Evolutionary conservation across 495 filamentous ascomycete species (phyloP), one percentile per base, ranked within the genome.

Genomic region (Hyphodiscus hymeniophilus): DNA sequence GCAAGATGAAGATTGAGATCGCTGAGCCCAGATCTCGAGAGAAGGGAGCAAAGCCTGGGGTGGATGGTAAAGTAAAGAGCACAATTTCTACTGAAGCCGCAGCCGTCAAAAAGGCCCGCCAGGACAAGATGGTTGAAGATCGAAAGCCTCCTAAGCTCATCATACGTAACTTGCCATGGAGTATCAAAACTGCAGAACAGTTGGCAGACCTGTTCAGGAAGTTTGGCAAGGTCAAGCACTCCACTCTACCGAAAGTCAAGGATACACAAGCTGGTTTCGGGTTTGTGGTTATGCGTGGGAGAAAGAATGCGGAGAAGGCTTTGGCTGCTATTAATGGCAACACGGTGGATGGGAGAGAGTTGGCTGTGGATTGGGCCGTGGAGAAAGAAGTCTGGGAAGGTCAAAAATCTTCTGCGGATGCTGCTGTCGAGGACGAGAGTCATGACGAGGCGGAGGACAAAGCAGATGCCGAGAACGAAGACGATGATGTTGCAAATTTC

Each of bases 331-430:
- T 96, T 43, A 97, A 99, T 68, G 94, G 91, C 16, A 95, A 84
- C 63, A 78, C 82, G 53, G 72, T 99, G 16, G 88, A 95, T 65
- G 92, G 91, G 11, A 72, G 92, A 50, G 82, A 77, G 24, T 54
- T 96, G 40, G 91, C 90, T 7, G 91, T 96, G 4, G 92, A 98
- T 72, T 96, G 88, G 87, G 89, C 91, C 18, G 91, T 96, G 1
- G 87, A 95, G 43, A 96, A 91, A 66, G 73, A 83, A 38, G 76
- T 80, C 3, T 96, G 90, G 89, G 76, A 94, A 42, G 71, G 75
- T 28, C 60, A 66, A 60, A 60, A 69, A 28, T 55, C 52, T 34
- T 22, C 38, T 38, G 48, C 52, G n/a, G 47, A 26, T 7, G 17
- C 24, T 7, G 49, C 45, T 28, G 42, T 45, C 26, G 31, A 35